Base-by-base conservation (phyloP, 2,329 filamentous ascomycete genomes). In the Orbilia javanica region DNA sequence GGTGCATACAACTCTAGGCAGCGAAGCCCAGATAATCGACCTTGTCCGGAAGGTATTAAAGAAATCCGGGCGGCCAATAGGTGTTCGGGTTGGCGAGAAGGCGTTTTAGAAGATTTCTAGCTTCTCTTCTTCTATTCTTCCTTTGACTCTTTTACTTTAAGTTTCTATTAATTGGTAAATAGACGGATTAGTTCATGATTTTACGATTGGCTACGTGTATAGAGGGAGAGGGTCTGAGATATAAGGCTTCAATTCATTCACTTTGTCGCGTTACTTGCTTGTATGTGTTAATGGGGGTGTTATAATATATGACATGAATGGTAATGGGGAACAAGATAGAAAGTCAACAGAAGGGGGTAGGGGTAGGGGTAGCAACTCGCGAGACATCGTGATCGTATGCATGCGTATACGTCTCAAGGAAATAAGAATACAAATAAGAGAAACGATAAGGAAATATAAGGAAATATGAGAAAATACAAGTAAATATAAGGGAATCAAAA, bases 251-350 rank as follows among this genome's bases (percentile, higher is more conserved):
- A 63, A 77, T 77, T 77, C 73, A 69, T 77, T 68, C 66, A 77
- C 73, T 71, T 71, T 71, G 73, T 77, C 73, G 60, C 66, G 66
- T 77, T 77, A 77, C 73, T 77, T 70, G 39, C 64, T 77, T 77
- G 48, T 60, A 31, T 36, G 55, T 60, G 31, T 13, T n/a, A 18
- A 31, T 15, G 34, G 55, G 55, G 42, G 62, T 31, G 55, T 76
- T 69, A 64, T 62, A 65, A 77, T 77, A 77, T 77, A 71, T 77
- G 62, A 77, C 73, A 77, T 77, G 66, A 71, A 70, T 27, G 69
- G 69, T 66, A 73, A 60, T 27, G 55, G 53, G 55, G 20, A 25
- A 60, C 34, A 60, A 18, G 34, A 42, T 60, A 50, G 39, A 44
- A 60, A 53, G 52, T 22, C 60, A 46, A 25, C 25, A n/a, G n/a